Base-by-base conservation (phyloP, 805 yeast genomes). In the Crinitomyces ghanaensis region DNA sequence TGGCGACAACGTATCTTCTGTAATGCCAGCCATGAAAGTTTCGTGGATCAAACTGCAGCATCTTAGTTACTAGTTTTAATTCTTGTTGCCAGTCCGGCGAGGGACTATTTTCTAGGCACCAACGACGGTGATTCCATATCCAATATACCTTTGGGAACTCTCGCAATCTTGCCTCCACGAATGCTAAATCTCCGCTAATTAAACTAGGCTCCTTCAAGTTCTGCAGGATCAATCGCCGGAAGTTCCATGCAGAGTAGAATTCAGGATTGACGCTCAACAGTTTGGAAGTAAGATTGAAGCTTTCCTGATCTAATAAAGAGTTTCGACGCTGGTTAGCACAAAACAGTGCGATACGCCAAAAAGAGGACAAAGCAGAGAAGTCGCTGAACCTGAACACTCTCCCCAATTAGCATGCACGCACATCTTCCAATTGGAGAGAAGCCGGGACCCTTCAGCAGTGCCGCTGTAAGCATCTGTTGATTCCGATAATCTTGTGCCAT, bases 1-100 rank as follows among this genome's bases (percentile, higher is more conserved):
- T 30, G 3, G 50, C 48, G 4, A 82, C 70, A 5, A 91, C 72
- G 35, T 70, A 70, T 37, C 97, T 65, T 48, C 98, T 64, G 53
- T 91, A 91, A 31, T 81, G 84, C 98, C 98, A 88, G 2, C 94
- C 97, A 53, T 86, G 96, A 55, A 68, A 91, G 53, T 91, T 91
- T 45, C 98, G 68, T 12, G 80, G 65, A 50, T 91, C 98, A 32
- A 69, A 54, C 17, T 67, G 65, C 34, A 88, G 63, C 46, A 91
- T 59, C 46, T 73, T 74, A 38, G 70, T 70, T 1, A 83, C 86
- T 6, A 85, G 65, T 1, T 56, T 63, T 46, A 91, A 56, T 53
- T 91, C 98, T 20, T 48, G 51, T n/a, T 61, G 53, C 91, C 93
- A 84, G 34, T 76, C 58, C 7, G 77, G 71, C 0, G 49, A 45